Evolutionary conservation across 305 asterid genomes (phyloP), one percentile per base, ranked within the genome.

Genomic region (Solanum aculeatissimum): DNA sequence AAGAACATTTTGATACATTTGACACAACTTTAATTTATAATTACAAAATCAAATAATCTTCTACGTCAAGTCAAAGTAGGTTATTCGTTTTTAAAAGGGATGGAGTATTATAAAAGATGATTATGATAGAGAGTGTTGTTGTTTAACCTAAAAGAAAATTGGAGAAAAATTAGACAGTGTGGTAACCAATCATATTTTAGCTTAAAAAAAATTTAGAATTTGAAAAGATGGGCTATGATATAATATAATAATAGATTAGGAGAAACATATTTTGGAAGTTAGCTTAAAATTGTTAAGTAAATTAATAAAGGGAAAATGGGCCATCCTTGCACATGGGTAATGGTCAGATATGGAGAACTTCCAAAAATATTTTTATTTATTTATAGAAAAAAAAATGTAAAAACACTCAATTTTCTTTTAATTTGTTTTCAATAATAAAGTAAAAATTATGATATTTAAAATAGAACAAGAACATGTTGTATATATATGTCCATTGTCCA

Each of bases 241-340:
- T 13, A 78, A 89, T 78, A 21, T 13, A 78, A 51, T 27, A 78
- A 51, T 78, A 78, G 65, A 78, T 29, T 78, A 70, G 75, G 82
- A 84, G 83, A 84, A 84, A 70, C 57, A 84, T 57, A 27, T 38
- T 87, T 91, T 91, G 94, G 91, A 42, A 66, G 81, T 53, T 89
- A 89, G 91, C 85, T 27, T 47, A n/a, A 78, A 19, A 29, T 19
- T 78, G 27, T 29, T 53, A 78, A 53, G 16, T 66, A 84, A 87
- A 87, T 70, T 54, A 84, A 89, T 85, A 87, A 84, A 74, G 42
- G 88, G 83, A 45, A 81, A 87, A 90, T 91, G 91, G 94, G 91
- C 81, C 85, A 89, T 86, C 81, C 83, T 58, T 74, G 92, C 98
- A 93, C 94, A 94, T 94, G 98, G 97, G 83, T 89, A 40, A n/a